These are phyloP conservation scores for Macrophomina phaseolina DNA, from an alignment of 2,329 filamentous ascomycete genomes.

Conservation along the genomic window DNA sequence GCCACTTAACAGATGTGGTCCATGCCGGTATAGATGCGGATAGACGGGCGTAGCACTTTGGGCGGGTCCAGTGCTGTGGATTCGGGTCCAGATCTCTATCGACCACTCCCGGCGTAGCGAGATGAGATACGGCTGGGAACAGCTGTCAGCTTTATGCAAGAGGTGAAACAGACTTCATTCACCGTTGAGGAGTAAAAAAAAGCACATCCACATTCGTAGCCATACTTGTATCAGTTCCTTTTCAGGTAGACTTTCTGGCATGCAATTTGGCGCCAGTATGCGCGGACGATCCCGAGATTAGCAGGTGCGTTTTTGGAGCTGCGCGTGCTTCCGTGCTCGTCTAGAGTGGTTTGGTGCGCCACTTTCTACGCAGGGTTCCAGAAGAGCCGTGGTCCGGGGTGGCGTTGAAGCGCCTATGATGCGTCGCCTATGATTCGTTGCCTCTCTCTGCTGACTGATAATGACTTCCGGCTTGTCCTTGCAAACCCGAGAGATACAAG, in stretches of 20 bases:
- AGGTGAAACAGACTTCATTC: slow-evolving; percentile 25
- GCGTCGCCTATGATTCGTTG: slow-evolving; percentile 22
- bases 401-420: slow-evolving; percentile 13
- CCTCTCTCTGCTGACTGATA: slow-evolving; percentile 3
- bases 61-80: slow-evolving; percentile 24
- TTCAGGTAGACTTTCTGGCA: slow-evolving; percentile 17
- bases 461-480: background rate
- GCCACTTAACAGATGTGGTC: slow-evolving; percentile 4
- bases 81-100: slow-evolving; percentile 23
- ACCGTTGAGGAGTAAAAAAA: slow-evolving; percentile 20
- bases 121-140: slow-evolving; percentile 25
- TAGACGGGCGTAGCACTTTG: slow-evolving; percentile 5
- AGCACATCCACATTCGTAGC: slow-evolving; percentile 9
- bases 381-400: slow-evolving; percentile 16
- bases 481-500: background rate
- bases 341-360: slow-evolving; percentile 21
- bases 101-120: slow-evolving; percentile 22
- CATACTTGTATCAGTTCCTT: slow-evolving; percentile 15
- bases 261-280: slow-evolving; percentile 19
- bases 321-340: slow-evolving; percentile 22
- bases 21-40: background rate
- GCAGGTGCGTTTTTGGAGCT: slow-evolving; percentile 12
- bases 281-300: slow-evolving; percentile 25
- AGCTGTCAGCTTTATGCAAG: slow-evolving; percentile 26
- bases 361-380: slow-evolving; percentile 25